Conservation (phyloP, 2,329 filamentous ascomycete genomes). For the Thyridium curvatum region DNA sequence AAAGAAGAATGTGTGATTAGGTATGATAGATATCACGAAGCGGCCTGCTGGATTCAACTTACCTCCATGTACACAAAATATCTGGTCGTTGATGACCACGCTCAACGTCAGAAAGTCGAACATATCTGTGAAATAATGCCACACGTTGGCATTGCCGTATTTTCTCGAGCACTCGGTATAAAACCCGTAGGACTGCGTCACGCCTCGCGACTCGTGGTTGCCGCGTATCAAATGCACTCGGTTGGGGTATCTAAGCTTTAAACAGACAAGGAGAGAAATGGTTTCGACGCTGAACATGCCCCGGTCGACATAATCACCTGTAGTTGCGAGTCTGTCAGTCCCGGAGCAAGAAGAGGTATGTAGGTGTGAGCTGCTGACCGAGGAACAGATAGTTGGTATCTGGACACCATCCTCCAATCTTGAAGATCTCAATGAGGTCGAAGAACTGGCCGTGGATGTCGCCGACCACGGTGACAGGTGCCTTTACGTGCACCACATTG, state of each 20-base stretch:
- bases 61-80: slow-evolving; percentile 96
- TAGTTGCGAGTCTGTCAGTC: slow-evolving; percentile 5
- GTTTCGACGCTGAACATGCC: slow-evolving; percentile 99
- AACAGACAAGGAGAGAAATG: slow-evolving; percentile 92
- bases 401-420: slow-evolving; percentile 93
- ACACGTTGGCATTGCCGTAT: slow-evolving; percentile 97
- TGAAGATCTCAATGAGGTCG: slow-evolving; percentile 98
- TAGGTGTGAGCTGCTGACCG: slow-evolving; percentile 45
- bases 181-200: slow-evolving; percentile 98
- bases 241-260: slow-evolving; percentile 94
- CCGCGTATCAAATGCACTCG: slow-evolving; percentile 94
- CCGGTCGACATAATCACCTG: slow-evolving; percentile 95
- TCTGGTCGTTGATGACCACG: slow-evolving; percentile 97
- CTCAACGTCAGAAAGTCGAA: slow-evolving; percentile 96
- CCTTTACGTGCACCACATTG: slow-evolving; percentile 95
- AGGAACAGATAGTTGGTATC: slow-evolving; percentile 98
- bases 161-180: slow-evolving; percentile 98
- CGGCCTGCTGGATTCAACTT: too few species aligned
- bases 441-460: slow-evolving; percentile 99
- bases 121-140: slow-evolving; percentile 99
- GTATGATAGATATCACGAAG: too few species aligned
- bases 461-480: slow-evolving; percentile 93
- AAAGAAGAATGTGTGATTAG: too few species aligned
- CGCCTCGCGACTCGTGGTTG: slow-evolving; percentile 95
- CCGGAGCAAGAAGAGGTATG: neutral